Conservation (phyloP, 306 rosid genomes). For the Cyclanthera cordifolia region DNA sequence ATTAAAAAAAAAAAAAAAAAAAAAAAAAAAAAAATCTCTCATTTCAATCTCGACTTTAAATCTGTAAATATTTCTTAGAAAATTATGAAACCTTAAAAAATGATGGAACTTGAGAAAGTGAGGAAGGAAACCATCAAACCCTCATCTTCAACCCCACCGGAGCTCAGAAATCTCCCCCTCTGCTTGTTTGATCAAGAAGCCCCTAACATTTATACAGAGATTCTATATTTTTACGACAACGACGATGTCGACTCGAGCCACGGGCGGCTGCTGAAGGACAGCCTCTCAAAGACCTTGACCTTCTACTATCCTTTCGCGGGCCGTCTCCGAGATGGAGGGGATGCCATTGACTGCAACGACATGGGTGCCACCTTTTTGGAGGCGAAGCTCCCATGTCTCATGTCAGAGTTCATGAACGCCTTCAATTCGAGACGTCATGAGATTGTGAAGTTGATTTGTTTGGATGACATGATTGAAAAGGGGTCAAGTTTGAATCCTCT, state of each 20-base stretch:
- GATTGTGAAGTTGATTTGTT: neutral
- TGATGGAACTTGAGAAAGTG: slow-evolving; percentile 16
- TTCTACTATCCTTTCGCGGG: slow-evolving; percentile 31
- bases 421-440: slow-evolving; percentile 10
- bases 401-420: slow-evolving; percentile 17
- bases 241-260: neutral
- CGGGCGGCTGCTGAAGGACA: slow-evolving; percentile 26
- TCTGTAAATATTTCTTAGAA: too few relatives aligned
- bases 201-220: slow-evolving; percentile 17
- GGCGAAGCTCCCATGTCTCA: slow-evolving; percentile 11
- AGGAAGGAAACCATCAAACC: slow-evolving; percentile 43
- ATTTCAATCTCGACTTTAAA: too few relatives aligned
- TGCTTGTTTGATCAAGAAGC: slow-evolving; percentile 26
- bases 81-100: too few relatives aligned
- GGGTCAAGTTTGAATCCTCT: neutral
- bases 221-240: slow-evolving; percentile 29
- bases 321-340: neutral
- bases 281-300: slow-evolving; percentile 31
- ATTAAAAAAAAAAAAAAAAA: too few relatives aligned
- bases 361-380: slow-evolving; percentile 29
- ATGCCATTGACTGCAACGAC: slow-evolving; percentile 20
- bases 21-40: too few relatives aligned
- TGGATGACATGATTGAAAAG: neutral
- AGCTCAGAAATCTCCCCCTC: slow-evolving; percentile 18
- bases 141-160: slow-evolving; percentile 31